Evolutionary conservation across 371 early-diverging fungal species (phyloP).

Genomic region (Chytridiales sp.): DNA sequence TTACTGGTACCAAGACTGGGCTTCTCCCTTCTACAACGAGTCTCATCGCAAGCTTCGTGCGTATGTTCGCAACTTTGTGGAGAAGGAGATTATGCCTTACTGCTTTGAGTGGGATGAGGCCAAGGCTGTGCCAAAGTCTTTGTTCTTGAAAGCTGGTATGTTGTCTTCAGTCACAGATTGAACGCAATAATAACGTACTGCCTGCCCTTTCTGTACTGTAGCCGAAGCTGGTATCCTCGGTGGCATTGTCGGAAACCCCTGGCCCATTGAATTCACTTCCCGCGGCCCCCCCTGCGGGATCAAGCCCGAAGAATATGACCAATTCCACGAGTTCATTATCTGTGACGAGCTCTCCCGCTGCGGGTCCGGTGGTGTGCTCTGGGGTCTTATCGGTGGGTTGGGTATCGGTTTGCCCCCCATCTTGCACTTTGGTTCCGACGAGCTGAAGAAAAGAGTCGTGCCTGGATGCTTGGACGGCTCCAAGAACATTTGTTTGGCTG

Average conservation of each 20-base stretch:
- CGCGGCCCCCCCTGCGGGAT: conserved; percentile 35
- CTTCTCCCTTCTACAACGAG: conserved; percentile 60
- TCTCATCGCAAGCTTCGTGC: conserved; percentile 71
- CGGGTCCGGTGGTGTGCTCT: conserved; percentile 82
- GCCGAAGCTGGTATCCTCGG: conserved; percentile 65
- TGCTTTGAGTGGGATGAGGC: conserved; percentile 83
- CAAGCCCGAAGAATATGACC: conserved; percentile 60
- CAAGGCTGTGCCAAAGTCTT: conserved; percentile 65
- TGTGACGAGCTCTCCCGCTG: conserved; percentile 80
- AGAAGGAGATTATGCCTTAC: conserved; percentile 78
- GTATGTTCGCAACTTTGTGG: conserved; percentile 70
- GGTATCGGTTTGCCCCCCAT: conserved; percentile 84
- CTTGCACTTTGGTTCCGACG: conserved; percentile 68
- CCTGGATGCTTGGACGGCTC: conserved; percentile 69
- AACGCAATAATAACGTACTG: neutral
- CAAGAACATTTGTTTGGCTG: conserved; percentile 72
- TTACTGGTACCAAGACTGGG: conserved; percentile 73
- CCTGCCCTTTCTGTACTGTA: neutral
- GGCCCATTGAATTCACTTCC: conserved; percentile 36
- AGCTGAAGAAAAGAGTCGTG: conserved; percentile 67
- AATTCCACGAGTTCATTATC: conserved; percentile 72
- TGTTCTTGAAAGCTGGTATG: conserved; percentile 71
- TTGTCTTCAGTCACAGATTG: neutral
- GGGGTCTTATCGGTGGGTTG: conserved; percentile 78
- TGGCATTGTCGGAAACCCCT: conserved; percentile 54